Percentiles rank a stretch among this genome's conserved stretches.
phyloP scores from a whole-genome alignment of 208 protist species.

The Trypanosoma rangeli region DNA sequence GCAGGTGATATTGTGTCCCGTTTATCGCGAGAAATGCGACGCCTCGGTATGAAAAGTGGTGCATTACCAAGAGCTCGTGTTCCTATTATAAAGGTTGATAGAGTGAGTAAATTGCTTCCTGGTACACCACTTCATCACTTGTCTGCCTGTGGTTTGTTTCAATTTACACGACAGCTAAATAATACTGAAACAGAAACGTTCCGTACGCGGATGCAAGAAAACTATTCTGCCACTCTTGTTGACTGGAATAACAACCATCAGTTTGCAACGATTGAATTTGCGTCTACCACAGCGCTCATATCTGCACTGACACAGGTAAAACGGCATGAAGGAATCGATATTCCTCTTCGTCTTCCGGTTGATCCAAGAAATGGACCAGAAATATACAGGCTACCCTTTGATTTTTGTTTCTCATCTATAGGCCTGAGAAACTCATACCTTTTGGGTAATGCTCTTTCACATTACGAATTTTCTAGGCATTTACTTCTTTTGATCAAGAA shows the following conservation, averaged over 20 bases:
- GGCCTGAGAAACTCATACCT: slow-evolving; percentile 85
- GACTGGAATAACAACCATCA: slow-evolving; percentile 80
- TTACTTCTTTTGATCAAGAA: slow-evolving; percentile 83
- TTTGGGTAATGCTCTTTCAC: slow-evolving; percentile 57
- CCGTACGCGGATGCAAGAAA: slow-evolving; percentile 39
- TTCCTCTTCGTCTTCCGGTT: slow-evolving; percentile 76
- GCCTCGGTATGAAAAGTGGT: slow-evolving; percentile 67
- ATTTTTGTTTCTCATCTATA: slow-evolving; percentile 87
- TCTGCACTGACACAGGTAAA: slow-evolving; percentile 71
- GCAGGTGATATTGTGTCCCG: slow-evolving; percentile 71
- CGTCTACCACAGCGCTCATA: slow-evolving; percentile 55
- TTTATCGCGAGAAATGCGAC: slow-evolving; percentile 64
- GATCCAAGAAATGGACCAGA: slow-evolving; percentile 81
- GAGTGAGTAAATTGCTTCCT: slow-evolving; percentile 72
- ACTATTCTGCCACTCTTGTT: slow-evolving; percentile 63
- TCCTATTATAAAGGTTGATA: slow-evolving; percentile 83
- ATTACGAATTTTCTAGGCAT: slow-evolving; percentile 78
- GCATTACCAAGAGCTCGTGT: slow-evolving; percentile 78
- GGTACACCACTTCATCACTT: slow-evolving; percentile 75
- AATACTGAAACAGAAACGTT: slow-evolving; percentile 51
- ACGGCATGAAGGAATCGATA: slow-evolving; percentile 68
- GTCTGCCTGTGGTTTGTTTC: slow-evolving; percentile 75
- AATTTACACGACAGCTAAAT: slow-evolving; percentile 68
- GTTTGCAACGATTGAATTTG: slow-evolving; percentile 79
- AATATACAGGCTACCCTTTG: slow-evolving; percentile 86